Evolutionary conservation across 129 eudicot genomes (phyloP).

Genomic region (Lactuca saligna): DNA sequence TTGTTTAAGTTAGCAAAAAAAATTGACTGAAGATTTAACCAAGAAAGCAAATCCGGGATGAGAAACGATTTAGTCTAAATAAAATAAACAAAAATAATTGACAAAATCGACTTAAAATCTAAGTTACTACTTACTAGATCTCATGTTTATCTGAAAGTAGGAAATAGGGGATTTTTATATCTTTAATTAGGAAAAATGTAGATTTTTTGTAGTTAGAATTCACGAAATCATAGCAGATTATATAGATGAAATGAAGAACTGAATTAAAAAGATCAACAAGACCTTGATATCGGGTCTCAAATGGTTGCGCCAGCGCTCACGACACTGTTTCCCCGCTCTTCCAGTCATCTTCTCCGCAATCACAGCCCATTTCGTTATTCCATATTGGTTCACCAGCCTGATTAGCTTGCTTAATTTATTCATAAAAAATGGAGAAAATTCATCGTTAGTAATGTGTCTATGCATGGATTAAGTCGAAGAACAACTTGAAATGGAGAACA

Average conservation of each 20-base stretch:
- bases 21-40: background rate
- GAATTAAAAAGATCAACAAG: conserved; percentile 3
- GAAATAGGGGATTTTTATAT: background rate
- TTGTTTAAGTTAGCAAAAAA: background rate
- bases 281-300: conserved; percentile 76
- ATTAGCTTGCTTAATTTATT: conserved; percentile 38
- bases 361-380: conserved; percentile 61
- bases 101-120: conserved; percentile 29
- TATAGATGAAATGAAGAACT: background rate
- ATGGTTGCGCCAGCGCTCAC: conserved; percentile 81
- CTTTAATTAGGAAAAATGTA: conserved; percentile 2
- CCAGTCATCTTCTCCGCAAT: conserved; percentile 52
- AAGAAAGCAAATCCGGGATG: background rate
- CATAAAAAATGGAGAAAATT: background rate
- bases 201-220: conserved; percentile 5
- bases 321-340: conserved; percentile 75
- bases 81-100: background rate
- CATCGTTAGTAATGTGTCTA: background rate
- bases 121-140: conserved; percentile 29
- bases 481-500: background rate
- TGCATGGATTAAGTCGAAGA: conserved; percentile 4
- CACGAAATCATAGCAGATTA: background rate
- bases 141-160: background rate
- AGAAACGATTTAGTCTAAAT: background rate
- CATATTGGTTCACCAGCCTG: conserved; percentile 51